phyloP scores from a whole-genome alignment of 2,329 filamentous ascomycete genomes.

The Nothophaeocryptopus gaeumannii region DNA sequence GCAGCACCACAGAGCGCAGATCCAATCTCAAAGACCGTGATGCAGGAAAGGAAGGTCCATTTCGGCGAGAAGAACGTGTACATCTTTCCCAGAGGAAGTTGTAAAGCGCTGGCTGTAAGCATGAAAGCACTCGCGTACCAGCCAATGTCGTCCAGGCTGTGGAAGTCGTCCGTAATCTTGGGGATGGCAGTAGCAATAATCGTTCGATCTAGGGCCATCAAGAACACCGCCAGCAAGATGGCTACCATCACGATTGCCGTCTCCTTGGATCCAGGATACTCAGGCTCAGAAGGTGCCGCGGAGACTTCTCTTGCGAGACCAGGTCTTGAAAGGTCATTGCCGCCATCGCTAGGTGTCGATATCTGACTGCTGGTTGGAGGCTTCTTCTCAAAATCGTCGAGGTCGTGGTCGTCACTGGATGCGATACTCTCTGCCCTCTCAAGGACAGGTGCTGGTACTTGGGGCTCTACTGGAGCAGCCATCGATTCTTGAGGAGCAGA shows the following conservation, averaged over 20 bases:
- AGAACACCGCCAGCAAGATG: constrained; percentile 28
- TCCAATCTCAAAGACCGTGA: constrained; percentile 54
- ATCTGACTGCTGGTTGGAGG: not conserved
- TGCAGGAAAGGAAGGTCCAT: constrained; percentile 34
- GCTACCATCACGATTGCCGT: constrained; percentile 26
- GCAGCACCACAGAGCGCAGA: constrained; percentile 53
- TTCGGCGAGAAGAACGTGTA: constrained; percentile 47
- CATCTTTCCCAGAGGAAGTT: constrained; percentile 46
- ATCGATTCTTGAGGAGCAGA: not conserved
- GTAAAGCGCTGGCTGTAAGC: constrained; percentile 44
- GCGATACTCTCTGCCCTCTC: constrained; percentile 9
- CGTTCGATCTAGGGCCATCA: constrained; percentile 31
- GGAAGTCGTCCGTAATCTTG: constrained; percentile 41
- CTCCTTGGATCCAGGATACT: constrained; percentile 20
- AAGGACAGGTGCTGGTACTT: not conserved
- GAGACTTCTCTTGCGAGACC: constrained; percentile 10
- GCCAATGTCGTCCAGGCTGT: constrained; percentile 39
- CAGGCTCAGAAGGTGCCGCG: constrained; percentile 20
- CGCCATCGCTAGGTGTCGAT: not conserved
- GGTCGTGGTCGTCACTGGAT: constrained; percentile 5
- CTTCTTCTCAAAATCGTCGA: not conserved
- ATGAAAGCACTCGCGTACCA: constrained; percentile 45
- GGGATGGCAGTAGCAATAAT: constrained; percentile 41
- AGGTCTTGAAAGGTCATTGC: not conserved
- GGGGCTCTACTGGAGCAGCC: constrained; percentile 2